Evolutionary conservation across 139 green algal species (phyloP), one percentile per base, ranked within the genome.

Genomic region (Haematococcus lacustris): DNA sequence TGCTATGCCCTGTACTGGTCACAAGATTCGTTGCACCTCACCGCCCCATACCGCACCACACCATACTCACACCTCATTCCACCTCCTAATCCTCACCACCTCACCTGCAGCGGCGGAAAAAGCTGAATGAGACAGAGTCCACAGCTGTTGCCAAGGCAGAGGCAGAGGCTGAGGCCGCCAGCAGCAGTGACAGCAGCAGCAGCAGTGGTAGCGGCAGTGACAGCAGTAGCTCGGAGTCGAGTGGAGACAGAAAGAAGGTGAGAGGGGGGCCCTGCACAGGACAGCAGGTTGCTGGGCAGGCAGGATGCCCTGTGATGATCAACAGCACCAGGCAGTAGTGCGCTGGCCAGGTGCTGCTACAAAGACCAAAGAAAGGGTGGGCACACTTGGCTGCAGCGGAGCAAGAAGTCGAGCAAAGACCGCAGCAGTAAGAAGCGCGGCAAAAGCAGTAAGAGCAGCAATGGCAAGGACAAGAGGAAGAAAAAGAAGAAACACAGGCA

Each of bases 401-500:
- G 65, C 65, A 65, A 66, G 30, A 38, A 66, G 30, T 40, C n/a
- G n/a, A 66, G 32, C 30, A 66, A 66, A 53, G 43, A 17, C 43
- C 9, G 43, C 43, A 53, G 30, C 39, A 38, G 9, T 13, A 47
- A 5, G 23, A 63, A 76, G 62, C 53, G 71, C 51, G 23, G 2
- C 43, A 64, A 72, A 23, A 78, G 83, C 23, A 80, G 77, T 63
- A 51, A 72, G 9, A 66, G 78, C 39, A 51, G 77, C 5, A 75
- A 77, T 37, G 66, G 76, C 59, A 78, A 81, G 66, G 32, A 71
- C 38, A 81, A 78, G 60, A 78, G 76, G 59, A 57, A 77, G 53
- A 63, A 68, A 50, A 78, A 62, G 71, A 66, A 78, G 38, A 76
- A 75, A 40, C 51, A 53, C 34, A 30, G 33, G 3, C 66, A 71